Evolutionary conservation across 129 eudicot genomes (phyloP), one percentile per base, ranked within the genome.

Genomic region (Pulicaria dysenterica): DNA sequence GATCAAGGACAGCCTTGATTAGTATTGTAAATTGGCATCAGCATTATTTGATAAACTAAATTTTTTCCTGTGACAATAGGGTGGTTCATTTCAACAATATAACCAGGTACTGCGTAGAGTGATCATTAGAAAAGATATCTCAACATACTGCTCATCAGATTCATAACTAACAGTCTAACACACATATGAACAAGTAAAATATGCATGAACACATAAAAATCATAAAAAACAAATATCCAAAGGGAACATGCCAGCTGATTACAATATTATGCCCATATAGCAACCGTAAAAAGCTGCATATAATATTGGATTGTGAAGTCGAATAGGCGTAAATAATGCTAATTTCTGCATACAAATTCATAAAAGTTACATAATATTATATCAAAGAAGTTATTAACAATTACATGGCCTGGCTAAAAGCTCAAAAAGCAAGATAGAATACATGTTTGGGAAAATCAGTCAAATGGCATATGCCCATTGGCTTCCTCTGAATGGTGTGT

Each of bases 111-210:
- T 37, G 45, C 2, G 64, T 70, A 16, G 13, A 55, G 16, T 40
- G 41, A 51, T 17, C 14, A 69, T 31, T 44, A 70, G 19, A 45
- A 59, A 59, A 16, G n/a, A 60, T 49, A 47, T 43, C 49, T 37
- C 39, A 24, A 6, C 73, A 51, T 68, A 68, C 38, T 67, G 48
- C 49, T 68, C 61, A 50, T 39, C 49, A 72, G 39, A 10, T 72
- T 72, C 75, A 19, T 19, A 34, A 58, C 31, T 24, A 24, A 24
- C 1, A 24, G 31, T 2, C 13, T 68, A 38, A 15, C 37, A 50
- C 62, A 61, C 42, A 37, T 14, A 37, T 68, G 4, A 50, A 14
- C 37, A 47, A 7, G 47, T 50, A 36, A 40, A 24, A n/a, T 36
- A 16, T 8, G 10, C 73, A 38, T 9, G n/a, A 65, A 34, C 46